Evolutionary conservation across 352 stramenopile genomes (phyloP), one percentile per base, ranked within the genome.

Genomic region (Phytophthora pistaciae): DNA sequence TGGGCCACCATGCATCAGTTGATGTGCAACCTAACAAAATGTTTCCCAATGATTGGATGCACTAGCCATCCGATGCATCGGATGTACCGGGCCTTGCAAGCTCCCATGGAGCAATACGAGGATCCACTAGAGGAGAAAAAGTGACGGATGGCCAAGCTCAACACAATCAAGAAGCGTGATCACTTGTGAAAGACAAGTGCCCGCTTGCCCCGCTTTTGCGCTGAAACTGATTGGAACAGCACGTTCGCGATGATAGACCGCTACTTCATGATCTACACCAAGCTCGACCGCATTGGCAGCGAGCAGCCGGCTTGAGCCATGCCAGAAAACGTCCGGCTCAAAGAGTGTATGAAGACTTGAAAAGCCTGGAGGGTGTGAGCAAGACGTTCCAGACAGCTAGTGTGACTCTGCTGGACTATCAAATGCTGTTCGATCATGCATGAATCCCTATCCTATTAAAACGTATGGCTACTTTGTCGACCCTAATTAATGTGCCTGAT

Each of bases 361-460:
- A 69, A 29, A 67, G 73, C 18, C 20, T 77, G 16, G 70, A 77
- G 21, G 70, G 59, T 21, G 36, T 77, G 2, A 73, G 20, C 64
- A 70, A 68, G 38, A 56, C 46, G 16, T 20, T 73, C 1, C 42
- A 64, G 8, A 55, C 40, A 6, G 1, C 4, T 21, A 49, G 40
- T 0, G 40, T 49, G 14, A 11, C 40, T 2, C n/a, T 63, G 13
- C 44, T 31, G 1, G 58, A 64, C 27, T 44, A 27, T 3, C 58
- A 29, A n/a, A 7, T 23, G 21, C 25, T 64, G 23, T 64, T 64
- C 8, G 44, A 64, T 20, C 58, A 64, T 23, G 58, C 3, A 56
- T 56, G 4, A 56, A n/a, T 3, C 58, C 56, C n/a, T 63, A 55
- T 49, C 40, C 46, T 53, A 18, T 6, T 16, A 5, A 20, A 16